These are phyloP conservation scores for Withania somnifera DNA, from an alignment of 305 asterid species.

Conservation along the genomic window DNA sequence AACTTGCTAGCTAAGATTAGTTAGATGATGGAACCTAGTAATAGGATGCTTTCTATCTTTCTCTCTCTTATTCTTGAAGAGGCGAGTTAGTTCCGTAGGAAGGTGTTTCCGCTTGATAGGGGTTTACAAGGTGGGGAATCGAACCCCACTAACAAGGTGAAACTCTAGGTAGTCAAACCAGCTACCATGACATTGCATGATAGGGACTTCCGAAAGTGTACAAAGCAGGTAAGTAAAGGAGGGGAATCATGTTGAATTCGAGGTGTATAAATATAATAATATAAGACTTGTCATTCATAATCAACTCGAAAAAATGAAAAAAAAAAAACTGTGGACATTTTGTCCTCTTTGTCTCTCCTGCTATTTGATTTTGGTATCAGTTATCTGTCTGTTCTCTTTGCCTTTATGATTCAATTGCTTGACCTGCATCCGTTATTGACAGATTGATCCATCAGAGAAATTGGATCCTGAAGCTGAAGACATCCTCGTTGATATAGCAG, in stretches of 20 bases:
- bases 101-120: neutral
- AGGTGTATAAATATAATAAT: neutral
- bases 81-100: neutral
- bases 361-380: neutral
- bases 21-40: neutral
- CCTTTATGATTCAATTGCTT: neutral
- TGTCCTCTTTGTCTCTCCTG: neutral
- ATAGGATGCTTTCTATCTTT: neutral
- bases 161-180: neutral
- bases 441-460: constrained; percentile 86
- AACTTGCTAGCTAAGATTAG: neutral
- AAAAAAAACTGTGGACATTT: neutral
- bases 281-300: neutral
- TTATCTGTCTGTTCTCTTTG: neutral
- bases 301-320: neutral
- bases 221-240: neutral
- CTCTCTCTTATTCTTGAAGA: neutral
- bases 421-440: constrained; percentile 11
- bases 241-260: neutral
- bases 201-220: neutral
- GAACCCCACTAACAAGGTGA: neutral
- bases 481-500: constrained; percentile 75
- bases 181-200: neutral
- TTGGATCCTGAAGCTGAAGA: constrained; percentile 81
- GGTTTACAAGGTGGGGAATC: neutral